Conservation (phyloP, 345 rosid species). For the Boechera retrofracta region DNA sequence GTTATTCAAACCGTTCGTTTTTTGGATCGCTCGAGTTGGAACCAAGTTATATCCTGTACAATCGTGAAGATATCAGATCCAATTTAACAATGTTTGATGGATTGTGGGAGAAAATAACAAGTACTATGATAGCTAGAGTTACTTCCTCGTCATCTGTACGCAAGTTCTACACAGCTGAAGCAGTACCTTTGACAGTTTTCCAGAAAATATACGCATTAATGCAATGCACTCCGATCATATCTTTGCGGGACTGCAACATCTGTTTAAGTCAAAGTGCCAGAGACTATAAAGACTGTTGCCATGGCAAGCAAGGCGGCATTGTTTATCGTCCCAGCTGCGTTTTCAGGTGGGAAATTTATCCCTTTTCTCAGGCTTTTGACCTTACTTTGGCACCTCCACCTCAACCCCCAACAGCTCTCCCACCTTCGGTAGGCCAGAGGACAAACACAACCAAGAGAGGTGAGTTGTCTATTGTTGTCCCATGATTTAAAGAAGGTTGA, state of each 20-base stretch:
- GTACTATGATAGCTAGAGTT: neutral
- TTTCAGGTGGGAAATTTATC: constrained; percentile 30
- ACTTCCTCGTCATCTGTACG: neutral
- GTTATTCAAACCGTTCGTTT: constrained; percentile 40
- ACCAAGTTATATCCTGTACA: neutral
- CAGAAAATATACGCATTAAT: constrained; percentile 6
- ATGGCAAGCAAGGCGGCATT: constrained; percentile 8
- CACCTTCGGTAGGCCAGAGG: neutral
- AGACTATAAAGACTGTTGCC: neutral
- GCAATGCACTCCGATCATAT: constrained; percentile 12
- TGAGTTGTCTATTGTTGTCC: too few relatives aligned
- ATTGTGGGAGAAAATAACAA: neutral
- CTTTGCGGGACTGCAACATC: neutral
- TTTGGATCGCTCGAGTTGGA: neutral
- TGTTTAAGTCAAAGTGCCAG: neutral
- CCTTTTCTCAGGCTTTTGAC: constrained; percentile 9
- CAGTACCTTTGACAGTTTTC: neutral
- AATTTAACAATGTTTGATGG: neutral
- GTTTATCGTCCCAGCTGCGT: neutral
- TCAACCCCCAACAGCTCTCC: neutral
- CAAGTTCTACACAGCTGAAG: neutral
- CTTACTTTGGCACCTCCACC: neutral
- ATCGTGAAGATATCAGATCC: neutral
- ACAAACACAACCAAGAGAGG: too few relatives aligned
- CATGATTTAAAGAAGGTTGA: too few relatives aligned